Evolutionary conservation across 306 rosid genomes (phyloP), one percentile per base, ranked within the genome.

Genomic region (Hippophae rhamnoides): DNA sequence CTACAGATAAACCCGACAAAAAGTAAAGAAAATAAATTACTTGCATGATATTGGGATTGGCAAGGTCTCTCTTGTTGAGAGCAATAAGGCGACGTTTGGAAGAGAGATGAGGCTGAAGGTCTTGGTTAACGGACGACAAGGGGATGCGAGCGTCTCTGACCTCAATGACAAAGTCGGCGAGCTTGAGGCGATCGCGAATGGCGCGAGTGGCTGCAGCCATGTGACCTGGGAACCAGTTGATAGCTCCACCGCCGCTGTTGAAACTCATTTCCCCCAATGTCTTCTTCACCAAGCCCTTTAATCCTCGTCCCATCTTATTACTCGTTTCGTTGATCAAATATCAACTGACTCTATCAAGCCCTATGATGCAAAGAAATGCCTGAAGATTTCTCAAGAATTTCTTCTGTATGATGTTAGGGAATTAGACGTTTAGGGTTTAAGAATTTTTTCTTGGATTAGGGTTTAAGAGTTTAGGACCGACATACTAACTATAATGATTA

Each of bases 191-290:
- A 43, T 76, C 58, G 12, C 81, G 79, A 38, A 90, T 90, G 72
- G 97, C 95, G 7, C 85, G 78, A 0, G 82, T 81, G 57, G 97
- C 97, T 3, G 97, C 83, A 0, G 95, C 95, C 90, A 90, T 90
- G 81, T 90, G 97, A 10, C 97, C 97, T 0, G 97, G 97, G 78
- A 81, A 87, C 94, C 95, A 90, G 68, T 79, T 90, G 54, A 90
- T 81, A 54, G 61, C 72, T 46, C 94, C 97, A 6, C 90, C 95
- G 7, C 81, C 90, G 43, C 72, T 53, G 62, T 72, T 74, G 85
- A 87, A 84, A 0, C 69, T 82, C 95, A 84, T 84, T n/a, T 90
- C 95, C 43, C 90, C 95, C 31, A 86, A 64, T 25, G 82, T 78
- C 58, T 86, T 89, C 84, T 83, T 89, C 72, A 78, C 9, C 8